Evolutionary conservation across 2,329 filamentous ascomycete species (phyloP).

Genomic region (Fusarium sp.): DNA sequence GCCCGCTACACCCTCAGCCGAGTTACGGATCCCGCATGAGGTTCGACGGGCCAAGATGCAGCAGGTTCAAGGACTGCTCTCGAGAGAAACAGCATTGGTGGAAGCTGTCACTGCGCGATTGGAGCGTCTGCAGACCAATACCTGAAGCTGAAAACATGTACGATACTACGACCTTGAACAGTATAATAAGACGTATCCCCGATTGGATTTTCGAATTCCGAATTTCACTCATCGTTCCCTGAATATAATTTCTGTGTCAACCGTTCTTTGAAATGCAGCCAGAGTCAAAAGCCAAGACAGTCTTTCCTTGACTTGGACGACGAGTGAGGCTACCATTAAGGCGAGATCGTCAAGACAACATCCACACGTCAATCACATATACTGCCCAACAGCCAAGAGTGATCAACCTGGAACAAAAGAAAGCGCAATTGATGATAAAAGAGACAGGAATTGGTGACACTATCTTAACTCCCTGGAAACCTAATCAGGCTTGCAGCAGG

Average conservation of each 20-base stretch:
- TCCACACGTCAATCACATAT: not conserved
- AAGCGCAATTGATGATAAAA: not conserved
- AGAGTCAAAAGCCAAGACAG: not conserved
- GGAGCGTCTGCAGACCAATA: constrained; percentile 63
- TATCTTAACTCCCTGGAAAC: not conserved
- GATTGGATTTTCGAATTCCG: constrained; percentile 1
- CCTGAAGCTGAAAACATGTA: constrained; percentile 44
- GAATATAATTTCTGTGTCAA: not conserved
- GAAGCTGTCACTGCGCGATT: constrained; percentile 74
- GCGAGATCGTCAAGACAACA: constrained; percentile 21
- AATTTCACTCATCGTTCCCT: constrained; percentile 11
- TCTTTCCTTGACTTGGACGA: not conserved
- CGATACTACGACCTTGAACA: constrained; percentile 26
- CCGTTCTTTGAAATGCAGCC: constrained; percentile 5
- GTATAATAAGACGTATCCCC: constrained; percentile 31
- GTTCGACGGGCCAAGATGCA: constrained; percentile 73
- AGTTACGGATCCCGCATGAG: constrained; percentile 68
- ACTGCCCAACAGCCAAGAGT: not conserved
- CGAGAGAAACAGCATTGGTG: constrained; percentile 75
- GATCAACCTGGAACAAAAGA: constrained; percentile 7
- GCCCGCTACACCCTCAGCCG: constrained; percentile 51
- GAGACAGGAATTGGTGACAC: not conserved
- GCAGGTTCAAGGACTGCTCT: constrained; percentile 72
- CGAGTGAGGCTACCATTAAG: not conserved
- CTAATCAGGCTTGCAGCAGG: not conserved